Percentiles rank a stretch among this genome's conserved stretches.
Evolutionary conservation across 257 asterid genomes (phyloP).

Genomic region (Fraxinus pennsylvanica): DNA sequence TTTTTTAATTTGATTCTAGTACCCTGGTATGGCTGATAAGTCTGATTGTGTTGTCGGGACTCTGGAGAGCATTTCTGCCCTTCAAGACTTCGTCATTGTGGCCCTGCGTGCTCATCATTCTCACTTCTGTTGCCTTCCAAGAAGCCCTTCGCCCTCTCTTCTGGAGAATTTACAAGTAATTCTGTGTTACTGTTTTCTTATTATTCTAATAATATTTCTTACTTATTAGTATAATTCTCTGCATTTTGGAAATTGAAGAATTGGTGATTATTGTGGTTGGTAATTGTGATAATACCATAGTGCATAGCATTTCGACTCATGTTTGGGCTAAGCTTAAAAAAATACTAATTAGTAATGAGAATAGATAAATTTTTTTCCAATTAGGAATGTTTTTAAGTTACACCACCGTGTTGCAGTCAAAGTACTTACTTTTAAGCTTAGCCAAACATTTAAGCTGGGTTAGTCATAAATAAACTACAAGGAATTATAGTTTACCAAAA

Average conservation of each 20-base stretch:
- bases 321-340: background rate
- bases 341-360: background rate
- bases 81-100: constrained; percentile 56
- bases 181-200: constrained; percentile 1
- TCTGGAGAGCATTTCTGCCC: constrained; percentile 91
- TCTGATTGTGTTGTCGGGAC: constrained; percentile 74
- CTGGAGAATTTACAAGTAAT: constrained; percentile 77
- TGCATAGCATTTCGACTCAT: background rate
- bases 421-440: background rate
- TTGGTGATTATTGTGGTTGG: constrained; percentile 4
- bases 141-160: constrained; percentile 73
- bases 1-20: constrained; percentile 41
- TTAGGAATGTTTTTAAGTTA: background rate
- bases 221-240: background rate
- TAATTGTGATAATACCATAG: background rate
- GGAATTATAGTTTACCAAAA: background rate
- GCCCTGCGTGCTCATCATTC: constrained; percentile 60
- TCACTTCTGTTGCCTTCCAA: constrained; percentile 77
- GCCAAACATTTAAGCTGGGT: background rate
- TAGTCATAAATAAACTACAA: background rate
- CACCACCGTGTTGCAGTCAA: background rate
- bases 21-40: constrained; percentile 88
- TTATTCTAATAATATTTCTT: background rate
- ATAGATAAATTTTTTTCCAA: background rate
- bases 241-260: background rate